phyloP scores from a whole-genome alignment of 139 green algal genomes.

The Chlorella sorokiniana region DNA sequence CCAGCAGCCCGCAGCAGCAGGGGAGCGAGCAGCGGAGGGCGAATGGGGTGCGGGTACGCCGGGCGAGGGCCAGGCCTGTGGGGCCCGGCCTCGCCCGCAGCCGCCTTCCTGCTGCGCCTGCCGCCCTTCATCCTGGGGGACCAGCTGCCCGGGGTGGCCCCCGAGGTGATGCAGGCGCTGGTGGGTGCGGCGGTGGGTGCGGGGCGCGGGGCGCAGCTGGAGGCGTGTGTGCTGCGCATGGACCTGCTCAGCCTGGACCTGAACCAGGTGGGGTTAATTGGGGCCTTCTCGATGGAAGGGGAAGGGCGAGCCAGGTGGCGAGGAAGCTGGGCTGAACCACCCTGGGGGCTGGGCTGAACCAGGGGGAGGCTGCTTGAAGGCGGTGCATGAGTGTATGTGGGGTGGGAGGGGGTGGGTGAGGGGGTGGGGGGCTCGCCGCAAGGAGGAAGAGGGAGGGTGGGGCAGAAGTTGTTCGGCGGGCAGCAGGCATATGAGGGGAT shows the following conservation, averaged over 20 bases:
- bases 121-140: slow-evolving; percentile 63
- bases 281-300: no score
- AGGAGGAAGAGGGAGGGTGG: no score
- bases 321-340: no score
- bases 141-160: slow-evolving; percentile 57
- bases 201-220: slow-evolving; percentile 66
- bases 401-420: not conserved
- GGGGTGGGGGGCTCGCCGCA: not conserved
- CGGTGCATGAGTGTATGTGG: not conserved
- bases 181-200: slow-evolving; percentile 75
- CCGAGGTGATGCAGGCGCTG: slow-evolving; percentile 78
- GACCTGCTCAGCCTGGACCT: slow-evolving; percentile 86
- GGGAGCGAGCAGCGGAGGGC: not conserved
- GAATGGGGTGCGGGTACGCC: no score
- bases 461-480: no score
- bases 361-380: no score
- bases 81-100: slow-evolving; percentile 1
- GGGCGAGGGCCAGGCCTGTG: no score
- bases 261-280: slow-evolving; percentile 72
- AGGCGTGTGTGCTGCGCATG: slow-evolving; percentile 87
- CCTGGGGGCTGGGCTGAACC: no score
- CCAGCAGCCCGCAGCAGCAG: not conserved
- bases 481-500: no score
- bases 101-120: slow-evolving; percentile 57
- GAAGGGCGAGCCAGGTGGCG: no score